Base-by-base conservation (phyloP, 1,139 yeast species). In the Suhomyces wounanorum region DNA sequence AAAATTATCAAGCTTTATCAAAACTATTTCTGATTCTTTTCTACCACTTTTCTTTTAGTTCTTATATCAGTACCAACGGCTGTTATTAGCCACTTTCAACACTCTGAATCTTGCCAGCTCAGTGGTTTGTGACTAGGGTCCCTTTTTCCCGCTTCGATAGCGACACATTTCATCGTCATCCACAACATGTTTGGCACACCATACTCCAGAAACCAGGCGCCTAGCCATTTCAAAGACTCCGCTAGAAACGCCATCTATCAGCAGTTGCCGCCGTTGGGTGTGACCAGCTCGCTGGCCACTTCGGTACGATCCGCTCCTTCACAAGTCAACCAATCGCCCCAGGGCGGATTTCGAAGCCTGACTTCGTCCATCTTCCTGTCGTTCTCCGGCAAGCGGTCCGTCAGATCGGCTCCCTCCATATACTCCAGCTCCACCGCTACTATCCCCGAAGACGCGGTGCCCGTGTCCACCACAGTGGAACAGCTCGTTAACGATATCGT, bases 161-260 rank as follows among this genome's bases (percentile, higher is more conserved):
- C 9, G 13, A 9, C 33, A 13, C 14, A 9, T 3, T 28, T 28
- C n/a, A n/a, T 21, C 6, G 6, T 6, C 23, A 21, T 30, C 13
- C 33, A 30, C 11, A 18, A 41, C 49, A 75, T 75, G 79, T 75
- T 70, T 60, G 78, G 78, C 33, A 66, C 75, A 18, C 75, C 78
- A 2, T 70, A 67, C 54, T 64, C 69, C 18, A 66, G 77, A 47
- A 61, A 64, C 52, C 67, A 70, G 45, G 66, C 78, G n/a, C 81
- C 81, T 9, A 60, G 73, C 10, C 76, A 73, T 39, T 76, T 77
- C 61, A 72, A 72, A 51, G 81, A 77, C 47, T 66, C 68, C 47
- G 81, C 81, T 43, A 69, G 81, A 64, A 73, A 67, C 58, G 79
- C 78, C 56, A 75, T 77, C 55, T 77, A 74, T 56, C 78, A 72